phyloP scores from a whole-genome alignment of 768 basidiomycete species.

The Pisolithus tinctorius region DNA sequence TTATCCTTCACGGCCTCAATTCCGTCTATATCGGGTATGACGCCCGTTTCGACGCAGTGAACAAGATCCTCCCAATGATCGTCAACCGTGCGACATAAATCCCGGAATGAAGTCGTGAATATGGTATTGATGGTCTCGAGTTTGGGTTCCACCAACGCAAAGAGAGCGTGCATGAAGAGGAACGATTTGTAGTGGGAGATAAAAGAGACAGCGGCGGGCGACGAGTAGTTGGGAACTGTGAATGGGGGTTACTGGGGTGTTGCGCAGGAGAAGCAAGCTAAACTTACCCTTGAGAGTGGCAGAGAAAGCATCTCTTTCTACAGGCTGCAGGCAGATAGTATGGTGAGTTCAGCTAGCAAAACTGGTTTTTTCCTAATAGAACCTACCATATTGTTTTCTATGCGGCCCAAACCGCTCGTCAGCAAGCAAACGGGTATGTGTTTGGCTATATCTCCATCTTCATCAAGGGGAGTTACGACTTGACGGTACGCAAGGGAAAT shows the following conservation, averaged over 20 bases:
- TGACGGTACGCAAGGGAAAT: constrained; percentile 15
- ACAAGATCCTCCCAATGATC: constrained; percentile 16
- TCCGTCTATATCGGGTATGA: constrained; percentile 10
- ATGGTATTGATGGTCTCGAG: constrained; percentile 15
- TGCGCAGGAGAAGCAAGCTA: too few relatives aligned
- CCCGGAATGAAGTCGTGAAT: constrained; percentile 15
- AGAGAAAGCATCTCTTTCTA: constrained; percentile 8
- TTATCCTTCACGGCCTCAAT: constrained; percentile 9
- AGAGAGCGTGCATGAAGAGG: constrained; percentile 18
- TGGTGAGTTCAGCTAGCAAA: neutral
- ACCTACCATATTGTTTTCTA: constrained; percentile 13
- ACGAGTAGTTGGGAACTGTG: constrained; percentile 11
- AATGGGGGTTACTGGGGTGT: too few relatives aligned
- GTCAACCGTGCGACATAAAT: constrained; percentile 14
- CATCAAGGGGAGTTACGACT: constrained; percentile 7
- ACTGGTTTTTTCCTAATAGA: neutral
- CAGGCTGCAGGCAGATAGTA: constrained; percentile 1
- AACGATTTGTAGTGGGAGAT: constrained; percentile 17
- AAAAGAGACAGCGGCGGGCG: constrained; percentile 12
- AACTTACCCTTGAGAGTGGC: constrained; percentile 4
- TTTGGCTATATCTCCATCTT: constrained; percentile 6
- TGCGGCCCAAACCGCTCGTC: constrained; percentile 16
- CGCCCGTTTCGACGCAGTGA: constrained; percentile 10
- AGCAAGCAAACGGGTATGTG: constrained; percentile 13
- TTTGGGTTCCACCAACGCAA: constrained; percentile 14